Conservation (phyloP, 1,139 yeast species). For the Yamadazyma sp. region DNA sequence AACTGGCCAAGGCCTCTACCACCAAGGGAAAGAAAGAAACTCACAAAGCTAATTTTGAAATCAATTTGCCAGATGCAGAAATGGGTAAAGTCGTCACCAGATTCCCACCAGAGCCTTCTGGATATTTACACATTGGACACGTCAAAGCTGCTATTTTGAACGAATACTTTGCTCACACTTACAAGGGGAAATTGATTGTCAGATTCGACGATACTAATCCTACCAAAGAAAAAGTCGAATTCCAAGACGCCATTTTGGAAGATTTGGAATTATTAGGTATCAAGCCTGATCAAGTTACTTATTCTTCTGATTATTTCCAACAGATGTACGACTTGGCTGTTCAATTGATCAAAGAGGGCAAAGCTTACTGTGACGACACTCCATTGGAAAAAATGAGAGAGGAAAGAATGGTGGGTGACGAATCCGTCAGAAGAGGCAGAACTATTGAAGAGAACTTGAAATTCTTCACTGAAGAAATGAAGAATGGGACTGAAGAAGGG, state of each 20-base stretch:
- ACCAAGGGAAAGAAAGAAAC: constrained; percentile 62
- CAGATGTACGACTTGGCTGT: constrained; percentile 84
- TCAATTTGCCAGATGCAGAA: constrained; percentile 85
- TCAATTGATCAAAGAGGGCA: constrained; percentile 86
- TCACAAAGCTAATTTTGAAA: constrained; percentile 90
- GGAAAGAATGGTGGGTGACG: constrained; percentile 95
- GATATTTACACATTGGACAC: constrained; percentile 91
- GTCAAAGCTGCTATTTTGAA: constrained; percentile 96
- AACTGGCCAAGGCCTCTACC: constrained; percentile 53
- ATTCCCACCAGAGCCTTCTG: constrained; percentile 92
- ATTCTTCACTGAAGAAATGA: constrained; percentile 87
- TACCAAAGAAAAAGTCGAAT: constrained; percentile 88
- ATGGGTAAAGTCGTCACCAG: constrained; percentile 95
- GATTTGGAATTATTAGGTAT: constrained; percentile 87
- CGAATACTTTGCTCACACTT: constrained; percentile 91
- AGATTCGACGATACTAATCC: constrained; percentile 98
- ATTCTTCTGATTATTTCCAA: constrained; percentile 90
- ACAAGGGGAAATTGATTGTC: constrained; percentile 90
- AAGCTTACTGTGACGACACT: constrained; percentile 96
- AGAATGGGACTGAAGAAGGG: constrained; percentile 88
- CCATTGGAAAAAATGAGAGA: constrained; percentile 94
- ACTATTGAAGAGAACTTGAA: constrained; percentile 85
- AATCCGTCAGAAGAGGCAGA: constrained; percentile 87
- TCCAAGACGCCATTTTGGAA: constrained; percentile 87
- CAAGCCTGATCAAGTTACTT: constrained; percentile 83